These are phyloP conservation scores for Alternaria angustiovoidea DNA, from an alignment of 2,329 filamentous ascomycete species.

Conservation along the genomic window DNA sequence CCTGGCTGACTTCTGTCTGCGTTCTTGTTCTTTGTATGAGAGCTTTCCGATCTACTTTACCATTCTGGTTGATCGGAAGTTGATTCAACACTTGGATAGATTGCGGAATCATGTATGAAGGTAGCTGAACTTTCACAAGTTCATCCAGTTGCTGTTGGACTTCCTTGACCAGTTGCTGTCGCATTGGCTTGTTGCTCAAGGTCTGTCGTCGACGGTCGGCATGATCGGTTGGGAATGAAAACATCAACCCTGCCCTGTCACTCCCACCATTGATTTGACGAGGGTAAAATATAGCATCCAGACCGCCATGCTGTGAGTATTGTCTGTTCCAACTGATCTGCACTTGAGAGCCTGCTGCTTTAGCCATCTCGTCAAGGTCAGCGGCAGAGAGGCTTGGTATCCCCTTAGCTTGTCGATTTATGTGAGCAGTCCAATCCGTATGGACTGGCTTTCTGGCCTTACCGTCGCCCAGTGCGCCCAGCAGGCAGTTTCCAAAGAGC, in stretches of 20 bases:
- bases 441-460: neutral
- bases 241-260: neutral
- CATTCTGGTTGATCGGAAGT: conserved; percentile 22
- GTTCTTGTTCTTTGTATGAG: no score
- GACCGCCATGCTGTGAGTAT: conserved; percentile 3
- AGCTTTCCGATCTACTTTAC: conserved; percentile 22
- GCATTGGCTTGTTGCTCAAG: neutral
- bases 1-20: no score
- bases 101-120: conserved; percentile 29
- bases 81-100: conserved; percentile 44
- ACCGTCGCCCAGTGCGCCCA: neutral
- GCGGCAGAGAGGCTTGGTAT: neutral
- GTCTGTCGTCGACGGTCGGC: neutral
- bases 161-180: neutral
- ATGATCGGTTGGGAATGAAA: conserved; percentile 5
- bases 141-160: neutral
- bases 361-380: conserved; percentile 4
- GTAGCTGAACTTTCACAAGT: conserved; percentile 8
- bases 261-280: neutral
- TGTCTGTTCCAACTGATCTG: conserved; percentile 11
- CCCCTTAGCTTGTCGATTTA: neutral
- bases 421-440: neutral
- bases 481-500: neutral
- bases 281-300: conserved; percentile 9
- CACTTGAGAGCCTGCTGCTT: neutral